Evolutionary conservation across 2,329 filamentous ascomycete genomes (phyloP).

Genomic region (Stachybotrys elegans): DNA sequence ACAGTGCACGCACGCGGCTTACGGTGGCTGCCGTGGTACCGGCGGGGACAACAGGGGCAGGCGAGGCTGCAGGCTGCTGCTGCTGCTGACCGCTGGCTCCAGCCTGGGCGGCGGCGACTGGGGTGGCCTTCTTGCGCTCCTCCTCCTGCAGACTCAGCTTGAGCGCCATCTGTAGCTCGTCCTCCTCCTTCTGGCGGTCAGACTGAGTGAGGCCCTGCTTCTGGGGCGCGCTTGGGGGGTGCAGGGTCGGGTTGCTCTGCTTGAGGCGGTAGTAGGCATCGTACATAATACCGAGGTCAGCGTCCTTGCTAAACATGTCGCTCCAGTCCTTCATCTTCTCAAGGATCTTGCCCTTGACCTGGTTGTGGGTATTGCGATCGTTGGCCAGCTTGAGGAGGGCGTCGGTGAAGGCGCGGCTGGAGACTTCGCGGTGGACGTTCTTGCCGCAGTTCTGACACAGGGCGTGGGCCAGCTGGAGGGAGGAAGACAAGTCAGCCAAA

Average conservation of each 20-base stretch:
- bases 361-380: constrained; percentile 91
- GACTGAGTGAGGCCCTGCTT: constrained; percentile 87
- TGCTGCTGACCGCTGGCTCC: constrained; percentile 34
- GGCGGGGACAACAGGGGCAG: constrained; percentile 55
- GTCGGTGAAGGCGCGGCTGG: constrained; percentile 90
- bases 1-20: constrained; percentile 86
- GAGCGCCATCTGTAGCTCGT: constrained; percentile 93
- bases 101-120: constrained; percentile 25
- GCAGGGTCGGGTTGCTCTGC: constrained; percentile 77
- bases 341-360: constrained; percentile 95
- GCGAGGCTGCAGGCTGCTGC: too few species aligned
- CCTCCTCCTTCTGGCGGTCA: constrained; percentile 92
- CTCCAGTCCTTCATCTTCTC: constrained; percentile 96
- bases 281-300: constrained; percentile 95
- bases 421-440: constrained; percentile 81
- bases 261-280: constrained; percentile 89
- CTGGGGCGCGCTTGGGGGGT: constrained; percentile 85
- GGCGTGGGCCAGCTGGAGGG: constrained; percentile 71
- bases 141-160: constrained; percentile 91
- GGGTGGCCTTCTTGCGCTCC: constrained; percentile 49
- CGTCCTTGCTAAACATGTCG: constrained; percentile 85
- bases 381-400: constrained; percentile 84
- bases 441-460: constrained; percentile 88
- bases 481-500: too few species aligned
- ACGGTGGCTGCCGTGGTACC: constrained; percentile 96